Percentiles rank a stretch among this genome's conserved stretches.
These are phyloP conservation scores for Cryptosporidium meleagridis DNA, from an alignment of 169 alveolate species.

Conservation along the genomic window DNA sequence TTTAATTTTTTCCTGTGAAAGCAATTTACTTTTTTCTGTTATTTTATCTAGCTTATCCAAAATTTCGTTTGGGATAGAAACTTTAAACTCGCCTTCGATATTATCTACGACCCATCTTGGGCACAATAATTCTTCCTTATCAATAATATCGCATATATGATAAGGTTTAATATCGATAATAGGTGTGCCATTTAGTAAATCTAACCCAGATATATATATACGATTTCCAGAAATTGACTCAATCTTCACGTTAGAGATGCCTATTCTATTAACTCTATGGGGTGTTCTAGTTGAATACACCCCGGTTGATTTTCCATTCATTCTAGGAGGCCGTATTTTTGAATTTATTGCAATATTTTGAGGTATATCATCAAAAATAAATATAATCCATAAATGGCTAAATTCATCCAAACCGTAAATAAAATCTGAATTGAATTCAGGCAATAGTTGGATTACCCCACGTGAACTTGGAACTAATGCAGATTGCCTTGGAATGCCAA, in stretches of 20 bases:
- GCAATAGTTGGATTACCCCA: conserved; percentile 77
- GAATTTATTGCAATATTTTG: background rate
- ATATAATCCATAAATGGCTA: conserved; percentile 84
- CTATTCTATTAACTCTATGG: conserved; percentile 88
- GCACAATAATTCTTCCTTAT: background rate
- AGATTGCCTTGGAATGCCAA: conserved; percentile 81
- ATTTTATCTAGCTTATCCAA: background rate
- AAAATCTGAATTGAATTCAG: conserved; percentile 78
- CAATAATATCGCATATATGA: conserved; percentile 74
- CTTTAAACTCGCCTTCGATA: background rate
- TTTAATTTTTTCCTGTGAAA: background rate
- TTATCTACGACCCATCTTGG: conserved; percentile 1
- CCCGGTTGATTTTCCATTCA: conserved; percentile 76
- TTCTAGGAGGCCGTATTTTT: conserved; percentile 47
- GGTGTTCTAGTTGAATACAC: conserved; percentile 88
- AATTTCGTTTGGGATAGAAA: conserved; percentile 7
- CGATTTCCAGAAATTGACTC: conserved; percentile 80
- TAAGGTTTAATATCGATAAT: conserved; percentile 87
- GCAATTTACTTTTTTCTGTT: background rate
- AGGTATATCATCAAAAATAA: conserved; percentile 80
- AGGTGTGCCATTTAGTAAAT: conserved; percentile 86
- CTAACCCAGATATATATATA: conserved; percentile 83
- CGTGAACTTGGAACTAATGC: conserved; percentile 77
- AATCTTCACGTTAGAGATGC: conserved; percentile 82
- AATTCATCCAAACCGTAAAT: conserved; percentile 84